These are phyloP conservation scores for Aspergillus pseudotamarii DNA, from an alignment of 2,329 filamentous ascomycete species.

Conservation along the genomic window DNA sequence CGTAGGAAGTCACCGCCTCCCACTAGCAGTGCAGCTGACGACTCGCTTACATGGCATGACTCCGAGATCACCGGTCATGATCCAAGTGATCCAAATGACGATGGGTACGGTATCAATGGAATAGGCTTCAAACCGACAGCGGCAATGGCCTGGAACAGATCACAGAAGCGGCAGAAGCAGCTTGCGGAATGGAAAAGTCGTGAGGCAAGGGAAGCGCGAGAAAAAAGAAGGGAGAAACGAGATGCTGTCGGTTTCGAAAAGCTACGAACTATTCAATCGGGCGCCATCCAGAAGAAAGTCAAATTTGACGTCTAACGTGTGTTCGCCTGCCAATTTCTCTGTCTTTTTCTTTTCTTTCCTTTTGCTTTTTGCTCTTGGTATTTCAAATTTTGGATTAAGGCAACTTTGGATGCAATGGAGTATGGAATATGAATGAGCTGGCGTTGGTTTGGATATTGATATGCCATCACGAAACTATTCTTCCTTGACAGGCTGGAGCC, in stretches of 20 bases:
- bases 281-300: constrained; percentile 42
- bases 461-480: constrained; percentile 17
- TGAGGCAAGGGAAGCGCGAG: constrained; percentile 61
- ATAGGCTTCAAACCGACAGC: constrained; percentile 65
- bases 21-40: constrained; percentile 25
- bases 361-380: background rate
- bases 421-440: constrained; percentile 7
- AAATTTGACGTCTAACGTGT: constrained; percentile 40
- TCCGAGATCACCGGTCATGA: constrained; percentile 65
- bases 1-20: constrained; percentile 39
- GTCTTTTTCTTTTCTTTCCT: constrained; percentile 3
- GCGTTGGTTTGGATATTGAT: constrained; percentile 14
- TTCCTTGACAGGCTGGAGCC: constrained; percentile 13
- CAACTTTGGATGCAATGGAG: constrained; percentile 10
- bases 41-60: constrained; percentile 57
- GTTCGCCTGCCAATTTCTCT: background rate
- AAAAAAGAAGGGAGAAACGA: constrained; percentile 58
- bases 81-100: constrained; percentile 59
- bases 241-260: constrained; percentile 32
- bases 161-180: constrained; percentile 60
- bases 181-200: constrained; percentile 61
- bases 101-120: constrained; percentile 66
- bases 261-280: constrained; percentile 30
- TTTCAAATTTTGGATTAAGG: background rate
- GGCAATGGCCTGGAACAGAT: constrained; percentile 59